Base-by-base conservation (phyloP, 306 rosid genomes). In the Rosa chinensis region DNA sequence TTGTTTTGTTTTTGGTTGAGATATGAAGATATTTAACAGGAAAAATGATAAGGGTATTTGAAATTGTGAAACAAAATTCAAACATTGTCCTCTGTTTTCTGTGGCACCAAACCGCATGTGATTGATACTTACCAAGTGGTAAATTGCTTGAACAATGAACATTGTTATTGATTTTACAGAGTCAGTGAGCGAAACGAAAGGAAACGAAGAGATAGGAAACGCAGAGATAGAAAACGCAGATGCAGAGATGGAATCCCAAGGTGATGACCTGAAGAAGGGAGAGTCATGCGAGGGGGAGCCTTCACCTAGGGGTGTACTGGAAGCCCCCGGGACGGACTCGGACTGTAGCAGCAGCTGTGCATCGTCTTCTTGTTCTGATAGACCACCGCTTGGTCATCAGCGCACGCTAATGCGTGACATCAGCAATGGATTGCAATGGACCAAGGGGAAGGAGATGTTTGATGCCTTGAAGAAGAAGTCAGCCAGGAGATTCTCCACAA, bases 221-320 rank as follows among this genome's bases (percentile, higher is more conserved):
- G 80, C 67, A 73, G 85, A 53, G 21, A 53, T 53, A 18, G 62
- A 7, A 56, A 56, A 47, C n/a, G n/a, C 23, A 56, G 63, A 62
- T 1, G 17, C 3, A 35, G 44, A 63, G 18, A 13, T 8, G 3
- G 5, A 69, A 44, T 72, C 72, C 8, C 71, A 14, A 6, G 47
- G 10, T 2, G 47, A 0, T 1, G 74, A 63, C 1, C 71, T 21
- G 58, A 28, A 70, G 78, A 81, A 39, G 82, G 62, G 40, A 21
- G 72, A 76, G 43, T 12, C 48, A 50, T 17, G 82, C 80, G 89
- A 85, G 17, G 93, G 76, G 0, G 87, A 89, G 39, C 10, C 59
- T 10, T 95, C 99, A 0, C 98, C 98, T 1, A 87, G 99, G 84
- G 92, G 91, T 1, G 91, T 95, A 52, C 45, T 95, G n/a, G 98